These are phyloP conservation scores for Parasarocladium wereldwijsianum DNA, from an alignment of 2,329 filamentous ascomycete genomes.

Conservation along the genomic window DNA sequence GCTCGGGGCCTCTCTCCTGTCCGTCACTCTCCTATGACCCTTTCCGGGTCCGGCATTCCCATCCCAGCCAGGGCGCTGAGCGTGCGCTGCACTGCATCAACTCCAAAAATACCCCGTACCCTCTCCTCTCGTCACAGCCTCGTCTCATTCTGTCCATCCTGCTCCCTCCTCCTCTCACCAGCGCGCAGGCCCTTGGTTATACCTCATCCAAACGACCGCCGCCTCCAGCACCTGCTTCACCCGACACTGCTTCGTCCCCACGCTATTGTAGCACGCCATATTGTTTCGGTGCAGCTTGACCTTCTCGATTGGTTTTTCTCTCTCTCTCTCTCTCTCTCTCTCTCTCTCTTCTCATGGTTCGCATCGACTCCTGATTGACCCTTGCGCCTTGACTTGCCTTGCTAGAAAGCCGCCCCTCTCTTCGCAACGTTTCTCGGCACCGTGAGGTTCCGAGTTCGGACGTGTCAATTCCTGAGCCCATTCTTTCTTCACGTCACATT, in stretches of 20 bases:
- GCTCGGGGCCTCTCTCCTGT: too few relatives aligned
- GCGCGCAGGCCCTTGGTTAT: too few relatives aligned
- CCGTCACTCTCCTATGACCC: too few relatives aligned
- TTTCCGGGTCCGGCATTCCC: too few relatives aligned
- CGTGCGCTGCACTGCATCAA: slow-evolving; percentile 1
- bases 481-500: background rate
- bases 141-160: slow-evolving; percentile 2
- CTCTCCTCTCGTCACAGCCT: slow-evolving; percentile 4
- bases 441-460: background rate
- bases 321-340: background rate
- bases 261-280: background rate
- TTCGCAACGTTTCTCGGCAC: background rate
- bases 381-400: background rate
- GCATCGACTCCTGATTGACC: background rate
- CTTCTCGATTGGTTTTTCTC: too few relatives aligned
- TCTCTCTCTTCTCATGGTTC: too few relatives aligned
- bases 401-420: background rate
- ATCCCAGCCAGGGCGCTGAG: too few relatives aligned
- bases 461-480: background rate
- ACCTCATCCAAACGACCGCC: too few relatives aligned
- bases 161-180: too few relatives aligned
- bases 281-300: too few relatives aligned
- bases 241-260: background rate
- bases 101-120: slow-evolving; percentile 4
- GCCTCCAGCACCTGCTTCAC: too few relatives aligned